Base-by-base conservation (phyloP, 1,139 yeast species). In the Taphrina deformans region DNA sequence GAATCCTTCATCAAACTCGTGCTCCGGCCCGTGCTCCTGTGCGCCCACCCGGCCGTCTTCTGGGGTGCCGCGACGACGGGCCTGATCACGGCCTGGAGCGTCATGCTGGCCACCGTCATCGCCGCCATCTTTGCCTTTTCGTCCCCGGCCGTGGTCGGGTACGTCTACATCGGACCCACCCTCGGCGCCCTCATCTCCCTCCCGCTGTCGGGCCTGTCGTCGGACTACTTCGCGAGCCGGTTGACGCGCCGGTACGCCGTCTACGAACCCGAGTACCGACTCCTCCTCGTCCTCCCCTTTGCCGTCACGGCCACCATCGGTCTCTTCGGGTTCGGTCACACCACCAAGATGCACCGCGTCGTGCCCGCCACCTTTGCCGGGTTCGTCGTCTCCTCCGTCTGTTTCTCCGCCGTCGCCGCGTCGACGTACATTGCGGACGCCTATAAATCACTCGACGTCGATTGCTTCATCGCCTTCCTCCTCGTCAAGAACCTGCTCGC, bases 221-320 rank as follows among this genome's bases (percentile, higher is more conserved):
- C 67, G 3, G 70, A 69, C 31, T 65, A 18, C 33, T 40, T 56
- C 14, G 69, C 66, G 27, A 55, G 62, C 21, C 46, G 24, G 23
- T 65, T 67, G 29, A 79, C 80, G 12, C 67, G 71, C 21, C 73
- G 71, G 51, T 81, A 81, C 67, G 83, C 83, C 7, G 71, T 80
- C 31, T 82, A 80, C 71, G 85, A 82, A 71, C 84, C 85, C 1
- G 85, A 82, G 69, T 80, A 79, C 68, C 75, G 84, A 59, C 73
- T 82, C 53, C 40, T 80, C 26, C 79, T 81, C 81, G 72, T 80
- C 40, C 69, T 80, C 5, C 83, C 83, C 1, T 74, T 74, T 24
- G 68, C 73, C 10, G 71, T 82, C 4, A 74, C 82, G 0, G 73
- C 80, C 31, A 72, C 77, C 66, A 75, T 78, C 44, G 84, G 84